A percentile compares a stretch with the other conserved stretches of the same genome.
Conservation (phyloP, 345 rosid species). For the Gynandropsis gynandra region DNA sequence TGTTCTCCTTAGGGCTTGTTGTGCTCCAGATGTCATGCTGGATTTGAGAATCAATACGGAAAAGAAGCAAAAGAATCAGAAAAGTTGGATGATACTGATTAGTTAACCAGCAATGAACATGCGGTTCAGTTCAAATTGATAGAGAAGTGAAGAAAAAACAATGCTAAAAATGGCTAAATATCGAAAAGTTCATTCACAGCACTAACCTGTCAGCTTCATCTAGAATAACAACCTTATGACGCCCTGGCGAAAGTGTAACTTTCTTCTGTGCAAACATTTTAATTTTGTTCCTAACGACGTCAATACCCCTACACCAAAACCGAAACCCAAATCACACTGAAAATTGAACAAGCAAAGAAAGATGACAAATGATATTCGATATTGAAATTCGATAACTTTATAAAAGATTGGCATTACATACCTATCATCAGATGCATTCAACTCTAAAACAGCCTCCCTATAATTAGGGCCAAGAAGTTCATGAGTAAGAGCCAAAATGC, state of each 20-base stretch:
- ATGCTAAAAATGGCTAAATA: neutral
- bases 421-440: slow-evolving; percentile 99
- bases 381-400: neutral
- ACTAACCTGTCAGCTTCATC: slow-evolving; percentile 97
- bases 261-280: slow-evolving; percentile 99
- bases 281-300: slow-evolving; percentile 91
- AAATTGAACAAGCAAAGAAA: neutral
- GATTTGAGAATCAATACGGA: slow-evolving; percentile 1
- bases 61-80: neutral
- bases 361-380: neutral
- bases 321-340: slow-evolving; percentile 1
- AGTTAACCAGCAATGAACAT: neutral
- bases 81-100: too few relatives aligned
- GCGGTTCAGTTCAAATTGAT: too few relatives aligned
- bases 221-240: slow-evolving; percentile 80
- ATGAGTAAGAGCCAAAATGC: slow-evolving; percentile 93
- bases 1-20: slow-evolving; percentile 92
- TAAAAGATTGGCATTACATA: slow-evolving; percentile 14
- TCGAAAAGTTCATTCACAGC: neutral
- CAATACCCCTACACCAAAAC: slow-evolving; percentile 58
- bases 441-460: slow-evolving; percentile 82
- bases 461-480: slow-evolving; percentile 80
- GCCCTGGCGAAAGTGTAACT: slow-evolving; percentile 80
- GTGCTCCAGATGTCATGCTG: slow-evolving; percentile 99
- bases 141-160: neutral